phyloP scores from a whole-genome alignment of 768 basidiomycete genomes.

The Mycena albidolilacea region DNA sequence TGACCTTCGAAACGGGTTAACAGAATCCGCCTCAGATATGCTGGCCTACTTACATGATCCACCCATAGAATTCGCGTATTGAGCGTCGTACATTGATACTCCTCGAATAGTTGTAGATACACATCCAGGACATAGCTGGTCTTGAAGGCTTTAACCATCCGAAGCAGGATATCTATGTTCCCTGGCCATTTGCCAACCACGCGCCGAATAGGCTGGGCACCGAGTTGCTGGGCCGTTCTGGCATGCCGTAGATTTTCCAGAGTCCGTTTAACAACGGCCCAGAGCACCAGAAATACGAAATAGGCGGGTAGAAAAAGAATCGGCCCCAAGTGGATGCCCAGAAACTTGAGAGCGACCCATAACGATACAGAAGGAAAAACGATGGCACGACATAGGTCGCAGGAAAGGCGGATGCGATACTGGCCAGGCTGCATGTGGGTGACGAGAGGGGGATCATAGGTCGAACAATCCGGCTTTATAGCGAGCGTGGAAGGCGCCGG shows the following conservation, averaged over 20 bases:
- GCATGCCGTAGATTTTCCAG: conserved; percentile 54
- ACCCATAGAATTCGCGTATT: conserved; percentile 79
- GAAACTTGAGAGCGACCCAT: conserved; percentile 47
- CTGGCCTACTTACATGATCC: conserved; percentile 67
- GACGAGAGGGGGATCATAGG: conserved; percentile 16
- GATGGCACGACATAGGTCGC: conserved; percentile 60
- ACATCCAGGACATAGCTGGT: conserved; percentile 75
- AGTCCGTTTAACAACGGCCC: conserved; percentile 53
- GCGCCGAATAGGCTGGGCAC: conserved; percentile 67
- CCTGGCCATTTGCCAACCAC: conserved; percentile 83
- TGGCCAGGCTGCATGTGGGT: conserved; percentile 55
- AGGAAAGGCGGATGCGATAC: conserved; percentile 66
- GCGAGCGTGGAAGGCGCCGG: conserved; percentile 8
- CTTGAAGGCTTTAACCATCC: conserved; percentile 68
- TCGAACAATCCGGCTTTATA: conserved; percentile 20
- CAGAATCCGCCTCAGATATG: not conserved
- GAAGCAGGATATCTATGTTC: conserved; percentile 79
- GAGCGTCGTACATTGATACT: conserved; percentile 79
- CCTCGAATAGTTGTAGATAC: conserved; percentile 76
- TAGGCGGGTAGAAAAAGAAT: conserved; percentile 55
- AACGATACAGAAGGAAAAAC: conserved; percentile 59
- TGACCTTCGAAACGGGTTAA: conserved; percentile 60
- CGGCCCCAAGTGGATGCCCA: conserved; percentile 51
- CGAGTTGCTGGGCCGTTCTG: conserved; percentile 62
- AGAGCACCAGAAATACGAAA: conserved; percentile 58